A percentile compares a stretch with the other conserved stretches of the same genome.
These are phyloP conservation scores for Fusarium dimerum DNA, from an alignment of 2,329 filamentous ascomycete species.

Conservation along the genomic window DNA sequence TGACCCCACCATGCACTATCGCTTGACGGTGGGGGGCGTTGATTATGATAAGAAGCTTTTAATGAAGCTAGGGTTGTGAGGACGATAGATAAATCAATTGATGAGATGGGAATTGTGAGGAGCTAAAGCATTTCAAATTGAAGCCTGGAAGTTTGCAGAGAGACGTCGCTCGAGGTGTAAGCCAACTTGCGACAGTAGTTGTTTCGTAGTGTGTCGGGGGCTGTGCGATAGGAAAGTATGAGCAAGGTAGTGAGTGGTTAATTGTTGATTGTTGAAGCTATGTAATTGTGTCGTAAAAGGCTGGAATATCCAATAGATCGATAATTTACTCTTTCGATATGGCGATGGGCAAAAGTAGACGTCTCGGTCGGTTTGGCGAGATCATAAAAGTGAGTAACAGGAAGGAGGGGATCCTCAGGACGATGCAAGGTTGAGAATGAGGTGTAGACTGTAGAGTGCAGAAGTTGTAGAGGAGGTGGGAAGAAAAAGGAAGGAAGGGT, in stretches of 20 bases:
- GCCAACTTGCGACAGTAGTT: conserved; percentile 26
- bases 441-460: conserved; percentile 9
- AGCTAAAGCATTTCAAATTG: conserved; percentile 29
- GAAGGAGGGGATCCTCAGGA: conserved; percentile 9
- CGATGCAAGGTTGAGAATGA: conserved; percentile 12
- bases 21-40: conserved; percentile 25
- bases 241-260: conserved; percentile 12
- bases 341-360: conserved; percentile 9
- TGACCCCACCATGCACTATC: conserved; percentile 58
- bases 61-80: conserved; percentile 17
- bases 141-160: conserved; percentile 19
- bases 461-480: conserved; percentile 4
- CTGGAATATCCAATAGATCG: conserved; percentile 6
- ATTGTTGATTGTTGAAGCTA: conserved; percentile 1
- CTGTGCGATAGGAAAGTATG: conserved; percentile 24
- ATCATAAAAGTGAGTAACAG: conserved; percentile 9
- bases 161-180: conserved; percentile 25
- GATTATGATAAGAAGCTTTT: conserved; percentile 19
- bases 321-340: conserved; percentile 7
- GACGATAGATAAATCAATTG: conserved; percentile 34
- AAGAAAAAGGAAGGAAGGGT: conserved; percentile 13
- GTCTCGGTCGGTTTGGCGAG: neutral
- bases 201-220: conserved; percentile 26
- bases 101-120: conserved; percentile 19
- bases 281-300: conserved; percentile 11